Evolutionary conservation across 768 basidiomycete genomes (phyloP).

Genomic region (Macrocybe gigantea): DNA sequence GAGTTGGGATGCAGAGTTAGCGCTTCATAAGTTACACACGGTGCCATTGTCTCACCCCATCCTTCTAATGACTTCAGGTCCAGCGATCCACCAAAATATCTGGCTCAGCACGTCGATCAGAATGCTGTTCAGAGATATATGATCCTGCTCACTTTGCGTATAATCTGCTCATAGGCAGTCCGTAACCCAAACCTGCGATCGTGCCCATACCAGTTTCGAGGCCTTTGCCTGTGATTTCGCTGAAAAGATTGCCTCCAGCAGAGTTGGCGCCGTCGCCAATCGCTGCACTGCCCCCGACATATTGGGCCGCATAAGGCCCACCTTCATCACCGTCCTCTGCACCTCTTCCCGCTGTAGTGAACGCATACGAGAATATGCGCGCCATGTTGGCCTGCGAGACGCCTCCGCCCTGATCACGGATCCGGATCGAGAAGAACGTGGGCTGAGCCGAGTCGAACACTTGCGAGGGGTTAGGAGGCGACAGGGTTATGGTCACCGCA

Average conservation of each 20-base stretch:
- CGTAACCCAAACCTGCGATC: conserved; percentile 86
- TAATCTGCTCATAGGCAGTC: conserved; percentile 73
- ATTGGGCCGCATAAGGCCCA: conserved; percentile 76
- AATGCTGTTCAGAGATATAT: not conserved
- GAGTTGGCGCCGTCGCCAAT: conserved; percentile 33
- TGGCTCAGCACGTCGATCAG: conserved; percentile 15
- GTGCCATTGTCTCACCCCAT: conserved; percentile 53
- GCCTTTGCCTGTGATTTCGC: conserved; percentile 73
- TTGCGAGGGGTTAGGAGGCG: conserved; percentile 37
- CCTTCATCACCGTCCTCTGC: conserved; percentile 43
- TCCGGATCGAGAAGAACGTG: conserved; percentile 65
- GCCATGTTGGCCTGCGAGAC: conserved; percentile 69
- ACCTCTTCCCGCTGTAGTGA: conserved; percentile 71
- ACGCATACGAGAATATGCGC: conserved; percentile 87
- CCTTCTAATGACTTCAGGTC: conserved; percentile 79
- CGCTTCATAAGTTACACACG: not conserved
- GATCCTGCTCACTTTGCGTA: conserved; percentile 48
- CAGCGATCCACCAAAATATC: conserved; percentile 84
- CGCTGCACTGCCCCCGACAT: conserved; percentile 67
- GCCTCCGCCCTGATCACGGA: conserved; percentile 86
- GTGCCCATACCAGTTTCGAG: conserved; percentile 82
- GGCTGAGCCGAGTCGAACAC: conserved; percentile 19
- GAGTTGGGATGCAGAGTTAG: conserved; percentile 8
- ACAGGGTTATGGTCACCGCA: conserved; percentile 68
- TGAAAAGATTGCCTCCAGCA: conserved; percentile 55